Evolutionary conservation across 306 rosid species (phyloP).

Genomic region (Vigna angularis): DNA sequence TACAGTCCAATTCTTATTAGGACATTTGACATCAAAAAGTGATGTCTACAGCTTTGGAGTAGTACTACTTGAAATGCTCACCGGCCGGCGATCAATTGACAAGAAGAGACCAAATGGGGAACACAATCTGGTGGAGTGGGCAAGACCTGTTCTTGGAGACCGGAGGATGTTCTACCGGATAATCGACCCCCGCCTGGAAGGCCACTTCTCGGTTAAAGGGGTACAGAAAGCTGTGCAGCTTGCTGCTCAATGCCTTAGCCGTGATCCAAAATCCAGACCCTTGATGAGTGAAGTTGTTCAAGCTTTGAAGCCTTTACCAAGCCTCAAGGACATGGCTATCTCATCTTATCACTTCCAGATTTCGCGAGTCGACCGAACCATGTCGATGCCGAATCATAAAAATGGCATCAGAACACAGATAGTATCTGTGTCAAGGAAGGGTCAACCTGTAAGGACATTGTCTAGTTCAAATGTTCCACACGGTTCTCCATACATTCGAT

Average conservation of each 20-base stretch:
- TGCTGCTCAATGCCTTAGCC: constrained; percentile 83
- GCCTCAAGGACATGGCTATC: constrained; percentile 90
- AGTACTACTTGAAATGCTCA: constrained; percentile 90
- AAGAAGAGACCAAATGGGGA: constrained; percentile 94
- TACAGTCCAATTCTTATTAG: constrained; percentile 48
- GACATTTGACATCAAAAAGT: constrained; percentile 91
- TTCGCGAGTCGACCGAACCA: constrained; percentile 71
- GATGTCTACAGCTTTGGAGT: constrained; percentile 98
- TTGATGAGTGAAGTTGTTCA: constrained; percentile 83
- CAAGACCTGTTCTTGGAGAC: constrained; percentile 80
- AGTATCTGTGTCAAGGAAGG: constrained; percentile 63
- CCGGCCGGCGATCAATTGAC: constrained; percentile 91
- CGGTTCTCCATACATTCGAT: constrained; percentile 67
- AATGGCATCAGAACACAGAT: constrained; percentile 65
- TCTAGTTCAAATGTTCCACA: constrained; percentile 67
- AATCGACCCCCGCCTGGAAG: constrained; percentile 92
- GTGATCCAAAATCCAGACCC: constrained; percentile 93
- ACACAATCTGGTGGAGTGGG: constrained; percentile 95
- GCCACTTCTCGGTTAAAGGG: constrained; percentile 92
- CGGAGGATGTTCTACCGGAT: constrained; percentile 74
- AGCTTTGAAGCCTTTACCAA: constrained; percentile 76
- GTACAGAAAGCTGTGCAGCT: constrained; percentile 78
- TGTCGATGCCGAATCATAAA: constrained; percentile 66
- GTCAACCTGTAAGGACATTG: constrained; percentile 76
- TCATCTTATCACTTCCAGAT: constrained; percentile 76